Base-by-base conservation (phyloP, 306 rosid genomes). In the cucumber (Cucumis sativus) region DNA sequence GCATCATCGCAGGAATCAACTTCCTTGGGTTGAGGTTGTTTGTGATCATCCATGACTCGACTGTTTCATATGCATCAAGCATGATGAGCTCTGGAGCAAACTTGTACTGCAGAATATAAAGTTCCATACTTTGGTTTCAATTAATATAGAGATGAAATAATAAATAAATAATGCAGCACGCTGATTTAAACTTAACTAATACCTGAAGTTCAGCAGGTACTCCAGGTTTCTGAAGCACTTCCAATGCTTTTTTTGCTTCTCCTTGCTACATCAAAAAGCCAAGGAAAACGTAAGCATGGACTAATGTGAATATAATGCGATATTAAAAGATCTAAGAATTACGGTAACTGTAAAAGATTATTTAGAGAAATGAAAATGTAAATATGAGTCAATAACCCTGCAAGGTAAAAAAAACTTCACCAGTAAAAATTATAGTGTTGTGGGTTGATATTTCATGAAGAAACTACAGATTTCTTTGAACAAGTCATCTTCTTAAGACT, bases 1-100 rank as follows among this genome's bases (percentile, higher is more conserved):
- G 97, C 97, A 95, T 95, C 98, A 95, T 95, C 80, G 98, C 98
- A 67, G 98, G 98, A 91, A 95, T 89, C 78, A 95, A 86, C 85
- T 95, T 95, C 89, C 98, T 88, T 12, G 98, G 97, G 83, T 92
- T 92, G 79, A 95, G 88, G 84, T 92, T 92, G 78, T 84, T 92
- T 25, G 97, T 92, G 66, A 91, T 74, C 97, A 90, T 90, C 98
- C 98, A 95, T 49, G 98, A 91, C 82, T 92, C 98, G 78, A 95
- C 98, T 77, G 97, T 93, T 84, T 95, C 98, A 80, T 95, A 95
- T 73, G 97, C 98, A 88, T 95, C 98, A 71, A 95, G 98, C 85
- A 96, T 86, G 77, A 92, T 90, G 45, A 95, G 96, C 84, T 95
- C 97, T 41, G 98, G 97, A n/a, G 93, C 97, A 80, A 95, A 95